Base-by-base conservation (phyloP, 768 basidiomycete species). In the Russula ochroleuca region DNA sequence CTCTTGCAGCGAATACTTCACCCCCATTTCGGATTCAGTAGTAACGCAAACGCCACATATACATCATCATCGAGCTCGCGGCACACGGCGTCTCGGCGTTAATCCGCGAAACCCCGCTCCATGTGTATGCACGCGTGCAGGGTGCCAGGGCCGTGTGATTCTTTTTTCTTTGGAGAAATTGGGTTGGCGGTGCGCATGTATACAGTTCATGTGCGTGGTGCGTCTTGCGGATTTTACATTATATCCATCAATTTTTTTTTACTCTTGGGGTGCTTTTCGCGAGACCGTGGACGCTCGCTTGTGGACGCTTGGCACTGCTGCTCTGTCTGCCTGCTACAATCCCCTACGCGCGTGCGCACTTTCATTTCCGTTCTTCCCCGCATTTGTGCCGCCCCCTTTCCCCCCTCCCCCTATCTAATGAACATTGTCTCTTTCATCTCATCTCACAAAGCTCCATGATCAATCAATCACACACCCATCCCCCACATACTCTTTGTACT, bases 1-100 rank as follows among this genome's bases (percentile, higher is more conserved):
- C 21, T 68, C 28, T 51, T 68, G 25, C 65, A 68, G n/a, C 65
- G 67, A 5, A 57, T 67, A 50, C 55, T 67, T 38, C 66, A 67
- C 45, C 67, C 67, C 23, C 67, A 61, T 1, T 62, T 67, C 37
- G 55, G 59, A n/a, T 35, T 40, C 1, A 55, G 33, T 33, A 41
- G 55, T 17, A 57, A 57, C 37, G n/a, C 47, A 7, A 45, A 9
- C 23, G 54, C 49, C 33, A n/a, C 45, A 33, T 48, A 47, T 47
- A 2, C 31, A n/a, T 23, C 25, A 28, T 37, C 38, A 48, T 51
- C 53, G 14, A 48, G 47, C 37, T 57, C 48, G 38, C 40, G 63
- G 33, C 63, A 59, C 28, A 35, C 38, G n/a, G n/a, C n/a, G 5
- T 56, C 38, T n/a, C 59, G 63, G 43, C 63, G 63, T 23, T 64